Evolutionary conservation across 2,329 filamentous ascomycete genomes (phyloP).

Genomic region (Trichoderma citrinoviride): DNA sequence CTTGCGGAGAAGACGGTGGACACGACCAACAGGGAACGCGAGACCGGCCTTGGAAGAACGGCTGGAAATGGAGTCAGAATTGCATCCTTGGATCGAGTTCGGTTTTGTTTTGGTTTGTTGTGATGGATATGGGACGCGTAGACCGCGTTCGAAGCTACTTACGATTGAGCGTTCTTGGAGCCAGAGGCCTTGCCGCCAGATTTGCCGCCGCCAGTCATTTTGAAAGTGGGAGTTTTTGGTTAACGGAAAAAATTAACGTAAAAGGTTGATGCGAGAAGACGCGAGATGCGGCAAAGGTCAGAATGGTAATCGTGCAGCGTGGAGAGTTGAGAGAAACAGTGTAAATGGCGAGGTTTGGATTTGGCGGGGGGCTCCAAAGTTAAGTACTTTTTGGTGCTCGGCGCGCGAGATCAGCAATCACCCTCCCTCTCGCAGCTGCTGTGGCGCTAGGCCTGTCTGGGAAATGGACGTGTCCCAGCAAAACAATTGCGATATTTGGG

Average conservation of each 20-base stretch:
- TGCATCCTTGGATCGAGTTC: not conserved
- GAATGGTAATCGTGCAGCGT: constrained; percentile 38
- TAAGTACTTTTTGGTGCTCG: constrained; percentile 57
- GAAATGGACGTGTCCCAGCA: constrained; percentile 32
- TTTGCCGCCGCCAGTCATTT: constrained; percentile 74
- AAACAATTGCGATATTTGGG: constrained; percentile 27
- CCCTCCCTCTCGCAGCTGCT: constrained; percentile 28
- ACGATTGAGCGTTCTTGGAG: constrained; percentile 99
- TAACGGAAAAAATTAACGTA: constrained; percentile 20
- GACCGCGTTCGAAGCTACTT: constrained; percentile 49
- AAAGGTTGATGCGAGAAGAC: constrained; percentile 6
- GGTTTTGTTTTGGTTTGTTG: not conserved
- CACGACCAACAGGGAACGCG: constrained; percentile 98
- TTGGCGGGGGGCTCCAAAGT: constrained; percentile 47
- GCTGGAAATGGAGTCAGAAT: constrained; percentile 45
- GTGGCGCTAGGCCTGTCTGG: constrained; percentile 25
- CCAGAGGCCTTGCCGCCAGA: constrained; percentile 99
- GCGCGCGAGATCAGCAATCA: constrained; percentile 51
- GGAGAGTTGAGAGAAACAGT: constrained; percentile 36
- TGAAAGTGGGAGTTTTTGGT: constrained; percentile 6
- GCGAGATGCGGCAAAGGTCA: constrained; percentile 25
- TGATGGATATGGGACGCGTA: not conserved
- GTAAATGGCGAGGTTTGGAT: constrained; percentile 36
- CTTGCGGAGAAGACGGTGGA: constrained; percentile 97
- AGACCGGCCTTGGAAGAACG: constrained; percentile 99